These are phyloP conservation scores for Penicillium hesseltinei DNA, from an alignment of 2,329 filamentous ascomycete species.

Conservation along the genomic window DNA sequence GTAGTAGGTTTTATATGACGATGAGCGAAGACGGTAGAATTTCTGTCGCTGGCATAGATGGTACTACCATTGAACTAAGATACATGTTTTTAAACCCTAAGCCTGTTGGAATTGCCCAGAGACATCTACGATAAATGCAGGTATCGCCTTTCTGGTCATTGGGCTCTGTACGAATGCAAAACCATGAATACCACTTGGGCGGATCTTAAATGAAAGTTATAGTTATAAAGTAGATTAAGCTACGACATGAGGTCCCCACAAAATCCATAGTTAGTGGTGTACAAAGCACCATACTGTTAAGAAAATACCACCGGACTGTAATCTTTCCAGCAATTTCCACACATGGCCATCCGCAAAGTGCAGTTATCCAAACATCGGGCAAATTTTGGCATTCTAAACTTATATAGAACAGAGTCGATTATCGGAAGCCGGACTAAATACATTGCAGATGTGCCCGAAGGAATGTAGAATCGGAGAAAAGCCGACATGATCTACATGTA, in stretches of 20 bases:
- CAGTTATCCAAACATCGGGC: not conserved
- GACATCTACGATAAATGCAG: not conserved
- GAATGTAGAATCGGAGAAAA: not conserved
- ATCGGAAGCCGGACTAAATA: not conserved
- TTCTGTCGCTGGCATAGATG: not conserved
- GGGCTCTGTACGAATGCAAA: not conserved
- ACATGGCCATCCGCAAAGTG: not conserved
- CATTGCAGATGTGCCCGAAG: not conserved
- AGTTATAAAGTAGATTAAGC: not conserved
- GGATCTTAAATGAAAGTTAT: not conserved
- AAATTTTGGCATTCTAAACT: not conserved
- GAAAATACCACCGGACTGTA: not conserved
- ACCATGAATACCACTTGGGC: too few species aligned
- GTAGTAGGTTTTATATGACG: not conserved
- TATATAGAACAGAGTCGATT: not conserved
- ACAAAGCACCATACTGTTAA: not conserved
- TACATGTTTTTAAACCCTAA: too few species aligned
- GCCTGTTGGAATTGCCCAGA: not conserved
- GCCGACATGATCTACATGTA: not conserved
- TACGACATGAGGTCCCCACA: not conserved
- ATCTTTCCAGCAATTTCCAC: not conserved
- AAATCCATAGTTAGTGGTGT: not conserved
- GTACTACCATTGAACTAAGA: too few species aligned
- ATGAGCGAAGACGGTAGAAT: not conserved
- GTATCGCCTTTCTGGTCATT: not conserved